A percentile compares a stretch with the other conserved stretches of the same genome.
Evolutionary conservation across 2,329 filamentous ascomycete species (phyloP).

Genomic region (Mycosphaerella arachidis): DNA sequence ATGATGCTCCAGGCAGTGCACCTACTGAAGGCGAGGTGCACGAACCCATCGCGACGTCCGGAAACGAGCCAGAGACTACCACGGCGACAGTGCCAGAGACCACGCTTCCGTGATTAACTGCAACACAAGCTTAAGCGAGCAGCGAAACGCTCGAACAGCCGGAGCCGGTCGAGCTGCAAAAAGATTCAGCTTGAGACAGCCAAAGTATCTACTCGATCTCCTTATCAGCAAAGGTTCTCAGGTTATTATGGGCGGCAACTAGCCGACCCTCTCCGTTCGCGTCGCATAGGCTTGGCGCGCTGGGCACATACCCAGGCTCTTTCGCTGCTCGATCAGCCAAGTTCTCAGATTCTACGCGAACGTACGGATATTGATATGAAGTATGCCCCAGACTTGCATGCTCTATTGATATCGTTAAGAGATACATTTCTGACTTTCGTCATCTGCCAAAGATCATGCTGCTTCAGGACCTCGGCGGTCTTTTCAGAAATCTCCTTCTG

Average conservation of each 20-base stretch:
- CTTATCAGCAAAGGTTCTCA: not conserved
- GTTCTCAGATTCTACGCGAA: constrained; percentile 55
- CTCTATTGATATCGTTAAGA: constrained; percentile 29
- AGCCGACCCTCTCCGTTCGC: constrained; percentile 39
- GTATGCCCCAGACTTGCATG: constrained; percentile 19
- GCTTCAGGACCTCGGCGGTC: constrained; percentile 27
- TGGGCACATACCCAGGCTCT: constrained; percentile 55
- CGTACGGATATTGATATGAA: constrained; percentile 32
- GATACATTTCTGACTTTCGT: constrained; percentile 26
- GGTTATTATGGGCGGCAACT: constrained; percentile 2
- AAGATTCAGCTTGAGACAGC: not conserved
- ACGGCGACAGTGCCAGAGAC: not conserved
- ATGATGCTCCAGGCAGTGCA: not conserved
- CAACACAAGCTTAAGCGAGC: not conserved
- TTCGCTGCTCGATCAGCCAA: constrained; percentile 51
- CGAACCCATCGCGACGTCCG: not conserved
- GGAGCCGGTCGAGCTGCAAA: not conserved
- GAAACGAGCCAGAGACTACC: not conserved
- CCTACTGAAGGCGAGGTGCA: not conserved
- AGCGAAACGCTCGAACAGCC: not conserved
- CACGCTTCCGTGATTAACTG: not conserved
- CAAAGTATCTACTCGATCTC: not conserved
- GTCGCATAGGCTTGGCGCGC: constrained; percentile 47
- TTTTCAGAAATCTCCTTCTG: constrained; percentile 29
- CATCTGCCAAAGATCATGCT: constrained; percentile 21